Evolutionary conservation across 2,329 filamentous ascomycete species (phyloP), one percentile per base, ranked within the genome.

Genomic region (Chaetomiaceae sp.): DNA sequence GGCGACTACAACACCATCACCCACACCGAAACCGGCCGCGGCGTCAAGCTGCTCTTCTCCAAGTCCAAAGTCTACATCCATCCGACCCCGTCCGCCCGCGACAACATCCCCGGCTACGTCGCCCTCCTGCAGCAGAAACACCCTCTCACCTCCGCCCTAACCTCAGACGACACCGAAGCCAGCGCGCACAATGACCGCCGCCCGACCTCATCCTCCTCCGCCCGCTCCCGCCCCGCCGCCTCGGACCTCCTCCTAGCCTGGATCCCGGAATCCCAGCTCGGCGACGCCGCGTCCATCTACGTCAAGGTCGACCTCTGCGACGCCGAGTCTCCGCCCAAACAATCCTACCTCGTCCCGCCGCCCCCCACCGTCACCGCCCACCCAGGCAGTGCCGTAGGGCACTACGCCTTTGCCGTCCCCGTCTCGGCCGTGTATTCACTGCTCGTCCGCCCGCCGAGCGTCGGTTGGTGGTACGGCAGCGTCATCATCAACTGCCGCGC

Each of bases 31-130:
- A 83, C 82, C 2, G 86, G 87, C 0, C 82, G 82, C 58, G 93
- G 92, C 2, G 93, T 99, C 40, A 99, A 97, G 71, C 75, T 99
- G 27, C 76, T 99, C 13, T 96, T 87, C 63, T 92, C 90, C 17
- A 99, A 99, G 73, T 96, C 90, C 85, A 99, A 91, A 86, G 93
- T 99, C 66, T 99, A 97, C 66, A 85, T 99, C 38, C 93, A 99
- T 68, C 93, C 93, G 1, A 90, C 90, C 1, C 87, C 92, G 1
- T 95, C 89, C 0, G 81, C 91, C 50, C 96, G 91, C 72, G 93
- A 99, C 73, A 99, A 99, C 60, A 95, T 99, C 50, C 76, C 89
- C 4, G 93, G 93, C 40, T 99, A 93, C 67, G 85, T 99, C 60
- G 92, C 93, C 16, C 78, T 99, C 2, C 76, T 99, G 13, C 89